Conservation (phyloP, 2,329 filamentous ascomycete genomes). For the Colletotrichum falcatum region DNA sequence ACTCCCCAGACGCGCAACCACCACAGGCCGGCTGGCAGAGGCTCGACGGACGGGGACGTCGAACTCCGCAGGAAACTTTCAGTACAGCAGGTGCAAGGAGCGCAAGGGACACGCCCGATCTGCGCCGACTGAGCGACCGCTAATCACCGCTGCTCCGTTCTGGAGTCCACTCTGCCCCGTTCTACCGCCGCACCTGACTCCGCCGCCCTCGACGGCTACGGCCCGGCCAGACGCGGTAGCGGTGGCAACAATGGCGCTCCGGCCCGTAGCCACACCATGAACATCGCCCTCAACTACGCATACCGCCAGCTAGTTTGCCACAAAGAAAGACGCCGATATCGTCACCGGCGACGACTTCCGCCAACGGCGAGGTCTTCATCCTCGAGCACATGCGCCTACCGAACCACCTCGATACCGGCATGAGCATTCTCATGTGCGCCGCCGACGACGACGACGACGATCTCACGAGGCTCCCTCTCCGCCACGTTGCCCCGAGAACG, state of each 20-base stretch:
- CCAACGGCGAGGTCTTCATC: slow-evolving; percentile 47
- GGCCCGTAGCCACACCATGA: not conserved
- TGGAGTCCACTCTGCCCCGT: slow-evolving; percentile 33
- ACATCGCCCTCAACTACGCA: slow-evolving; percentile 24
- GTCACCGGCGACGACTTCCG: slow-evolving; percentile 8
- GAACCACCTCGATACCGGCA: slow-evolving; percentile 49
- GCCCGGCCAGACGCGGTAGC: slow-evolving; percentile 10
- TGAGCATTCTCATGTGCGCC: slow-evolving; percentile 44
- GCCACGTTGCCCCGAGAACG: slow-evolving; percentile 49
- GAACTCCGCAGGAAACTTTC: slow-evolving; percentile 55
- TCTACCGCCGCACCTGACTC: slow-evolving; percentile 16
- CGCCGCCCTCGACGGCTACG: slow-evolving; percentile 12
- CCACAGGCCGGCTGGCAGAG: slow-evolving; percentile 34
- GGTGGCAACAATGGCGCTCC: not conserved
- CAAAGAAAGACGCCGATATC: slow-evolving; percentile 20
- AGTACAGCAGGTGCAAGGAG: slow-evolving; percentile 52
- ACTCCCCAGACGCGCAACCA: slow-evolving; percentile 25
- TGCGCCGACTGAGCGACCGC: slow-evolving; percentile 55
- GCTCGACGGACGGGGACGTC: slow-evolving; percentile 40
- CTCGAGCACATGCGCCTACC: slow-evolving; percentile 55
- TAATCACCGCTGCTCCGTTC: slow-evolving; percentile 52
- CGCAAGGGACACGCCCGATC: slow-evolving; percentile 59
- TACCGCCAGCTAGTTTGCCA: slow-evolving; percentile 28
- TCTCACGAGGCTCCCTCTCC: slow-evolving; percentile 44
- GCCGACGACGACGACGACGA: slow-evolving; percentile 21